Conservation (phyloP, 2,329 filamentous ascomycete species). For the Fusarium avenaceum region DNA sequence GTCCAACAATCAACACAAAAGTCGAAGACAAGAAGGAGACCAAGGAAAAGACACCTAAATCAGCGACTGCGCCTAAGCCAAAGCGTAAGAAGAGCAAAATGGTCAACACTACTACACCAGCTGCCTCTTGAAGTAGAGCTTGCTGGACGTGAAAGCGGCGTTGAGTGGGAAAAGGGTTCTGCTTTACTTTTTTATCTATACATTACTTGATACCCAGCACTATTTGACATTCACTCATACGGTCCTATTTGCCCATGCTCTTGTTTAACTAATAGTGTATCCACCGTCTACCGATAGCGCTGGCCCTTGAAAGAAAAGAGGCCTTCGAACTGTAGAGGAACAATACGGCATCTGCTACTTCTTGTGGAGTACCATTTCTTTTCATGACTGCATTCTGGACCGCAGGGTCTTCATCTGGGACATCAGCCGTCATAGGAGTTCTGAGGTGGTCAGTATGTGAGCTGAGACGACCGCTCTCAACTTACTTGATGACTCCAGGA, state of each 20-base stretch:
- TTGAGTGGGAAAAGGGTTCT: constrained; percentile 10
- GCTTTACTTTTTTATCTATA: constrained; percentile 18
- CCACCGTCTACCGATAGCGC: constrained; percentile 61
- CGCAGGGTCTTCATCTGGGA: constrained; percentile 53
- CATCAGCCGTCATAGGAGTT: constrained; percentile 59
- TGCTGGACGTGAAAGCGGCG: constrained; percentile 7
- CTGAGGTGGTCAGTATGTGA: constrained; percentile 22
- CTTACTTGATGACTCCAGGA: constrained; percentile 60
- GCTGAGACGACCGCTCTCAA: background rate
- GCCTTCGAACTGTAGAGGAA: constrained; percentile 61
- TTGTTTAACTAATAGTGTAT: constrained; percentile 54
- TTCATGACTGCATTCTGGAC: constrained; percentile 55
- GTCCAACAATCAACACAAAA: constrained; percentile 59
- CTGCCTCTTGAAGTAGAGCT: constrained; percentile 44
- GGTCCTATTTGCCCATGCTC: background rate
- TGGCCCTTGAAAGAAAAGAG: constrained; percentile 60
- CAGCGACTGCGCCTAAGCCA: constrained; percentile 58
- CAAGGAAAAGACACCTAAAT: constrained; percentile 61
- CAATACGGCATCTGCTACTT: constrained; percentile 61
- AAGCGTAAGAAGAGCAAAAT: constrained; percentile 65
- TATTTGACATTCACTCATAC: constrained; percentile 16
- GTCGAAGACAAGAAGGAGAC: constrained; percentile 61
- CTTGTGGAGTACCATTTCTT: constrained; percentile 59
- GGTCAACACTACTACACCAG: constrained; percentile 53
- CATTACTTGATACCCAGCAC: constrained; percentile 46